Evolutionary conservation across 1,284 basidiomycete species (phyloP), one percentile per base, ranked within the genome.

Genomic region (Ceratobasidium theobromae): DNA sequence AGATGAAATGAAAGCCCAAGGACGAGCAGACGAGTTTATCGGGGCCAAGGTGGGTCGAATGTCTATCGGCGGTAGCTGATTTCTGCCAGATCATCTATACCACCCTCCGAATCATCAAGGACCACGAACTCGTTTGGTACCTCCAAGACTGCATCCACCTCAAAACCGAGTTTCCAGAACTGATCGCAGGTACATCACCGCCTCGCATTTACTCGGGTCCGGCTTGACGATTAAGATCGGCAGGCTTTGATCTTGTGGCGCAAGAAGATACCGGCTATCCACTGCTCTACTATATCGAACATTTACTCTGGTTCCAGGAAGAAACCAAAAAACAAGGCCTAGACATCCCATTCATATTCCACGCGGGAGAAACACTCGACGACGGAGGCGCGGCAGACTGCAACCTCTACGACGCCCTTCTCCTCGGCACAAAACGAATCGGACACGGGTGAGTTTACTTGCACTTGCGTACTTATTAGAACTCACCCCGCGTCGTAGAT

Each of bases 161-260:
- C 67, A 91, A 89, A 74, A 83, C 86, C 72, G 81, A 85, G 68
- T 92, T 88, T 72, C 89, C 89, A 8, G 81, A 89, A 69, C 75
- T 89, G 54, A 86, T 92, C 60, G 82, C 84, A 28, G 88, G 86
- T 84, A 52, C 14, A 76, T 69, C 25, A 45, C 46, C 23, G 1
- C 14, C 14, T n/a, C n/a, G n/a, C n/a, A n/a, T n/a, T n/a, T n/a
- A n/a, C n/a, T n/a, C n/a, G n/a, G n/a, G n/a, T n/a, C n/a, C n/a
- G n/a, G n/a, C n/a, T n/a, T n/a, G n/a, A n/a, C n/a, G n/a, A n/a
- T n/a, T n/a, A n/a, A n/a, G 8, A 38, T 16, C 30, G 16, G 3
- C 64, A 87, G 88, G 89, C 1, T 93, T 92, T 71, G 90, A 93
- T 76, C 79, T 92, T 18, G 90, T 91, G 11, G 90, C 89, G 4